These are phyloP conservation scores for Cucurbita argyrosperma DNA, from an alignment of 306 rosid species.

Conservation along the genomic window DNA sequence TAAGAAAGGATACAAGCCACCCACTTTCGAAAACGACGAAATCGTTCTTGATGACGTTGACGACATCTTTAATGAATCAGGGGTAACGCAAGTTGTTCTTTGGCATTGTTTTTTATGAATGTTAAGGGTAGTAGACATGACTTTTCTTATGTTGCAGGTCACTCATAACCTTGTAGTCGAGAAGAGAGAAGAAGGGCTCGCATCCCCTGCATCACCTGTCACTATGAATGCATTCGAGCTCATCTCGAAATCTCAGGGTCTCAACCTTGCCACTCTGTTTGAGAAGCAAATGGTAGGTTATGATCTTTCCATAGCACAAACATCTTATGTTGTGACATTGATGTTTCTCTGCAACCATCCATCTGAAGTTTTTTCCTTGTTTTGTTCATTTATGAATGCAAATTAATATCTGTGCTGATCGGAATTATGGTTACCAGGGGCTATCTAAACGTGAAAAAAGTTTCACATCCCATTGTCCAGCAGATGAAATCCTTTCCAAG, in stretches of 20 bases:
- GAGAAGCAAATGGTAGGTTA: constrained; percentile 83
- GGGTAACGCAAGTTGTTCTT: constrained; percentile 33
- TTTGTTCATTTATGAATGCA: background rate
- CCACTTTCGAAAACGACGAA: constrained; percentile 57
- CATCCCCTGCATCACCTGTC: constrained; percentile 51
- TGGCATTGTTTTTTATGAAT: background rate
- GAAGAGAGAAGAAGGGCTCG: constrained; percentile 40
- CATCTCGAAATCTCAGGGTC: constrained; percentile 83
- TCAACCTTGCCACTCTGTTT: constrained; percentile 70
- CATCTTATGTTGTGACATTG: background rate
- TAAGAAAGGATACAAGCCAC: constrained; percentile 83
- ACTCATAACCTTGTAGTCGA: constrained; percentile 58
- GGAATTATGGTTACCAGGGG: constrained; percentile 33
- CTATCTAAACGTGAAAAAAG: constrained; percentile 73
- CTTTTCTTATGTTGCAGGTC: constrained; percentile 27
- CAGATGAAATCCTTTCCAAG: constrained; percentile 71
- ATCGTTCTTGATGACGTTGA: constrained; percentile 62
- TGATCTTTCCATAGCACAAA: background rate
- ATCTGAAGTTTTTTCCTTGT: background rate
- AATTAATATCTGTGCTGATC: background rate
- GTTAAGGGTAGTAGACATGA: background rate
- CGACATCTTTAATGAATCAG: constrained; percentile 46
- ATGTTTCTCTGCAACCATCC: background rate
- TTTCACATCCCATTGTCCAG: constrained; percentile 78
- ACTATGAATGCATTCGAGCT: constrained; percentile 97